Evolutionary conservation across 2,329 filamentous ascomycete species (phyloP).

Genomic region (Zymoseptoria tritici): DNA sequence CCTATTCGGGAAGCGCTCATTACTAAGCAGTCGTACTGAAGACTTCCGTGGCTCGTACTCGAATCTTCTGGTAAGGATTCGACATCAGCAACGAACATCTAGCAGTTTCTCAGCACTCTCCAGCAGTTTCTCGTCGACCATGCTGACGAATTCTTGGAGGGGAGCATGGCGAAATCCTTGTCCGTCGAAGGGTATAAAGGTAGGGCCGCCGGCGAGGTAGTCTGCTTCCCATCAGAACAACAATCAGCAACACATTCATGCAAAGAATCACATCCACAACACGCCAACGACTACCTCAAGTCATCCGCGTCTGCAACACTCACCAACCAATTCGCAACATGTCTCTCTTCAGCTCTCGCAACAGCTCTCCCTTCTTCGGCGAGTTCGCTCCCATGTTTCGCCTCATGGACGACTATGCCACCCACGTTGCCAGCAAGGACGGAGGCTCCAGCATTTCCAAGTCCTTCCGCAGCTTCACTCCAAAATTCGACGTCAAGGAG

Average conservation of each 20-base stretch:
- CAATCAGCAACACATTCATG: constrained; percentile 19
- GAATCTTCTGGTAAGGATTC: constrained; percentile 7
- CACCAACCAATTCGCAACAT: constrained; percentile 27
- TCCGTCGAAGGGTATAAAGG: constrained; percentile 13
- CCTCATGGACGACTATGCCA: constrained; percentile 41
- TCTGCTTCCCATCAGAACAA: constrained; percentile 18
- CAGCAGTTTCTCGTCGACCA: not conserved
- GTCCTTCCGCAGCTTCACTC: constrained; percentile 54
- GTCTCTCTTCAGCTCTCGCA: constrained; percentile 24
- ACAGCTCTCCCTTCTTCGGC: constrained; percentile 27
- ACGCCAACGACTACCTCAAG: constrained; percentile 22
- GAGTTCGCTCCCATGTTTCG: constrained; percentile 39
- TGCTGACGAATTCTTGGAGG: not conserved
- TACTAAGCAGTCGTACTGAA: constrained; percentile 1
- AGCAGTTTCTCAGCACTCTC: not conserved
- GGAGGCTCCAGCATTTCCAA: constrained; percentile 10
- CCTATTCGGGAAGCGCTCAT: not conserved
- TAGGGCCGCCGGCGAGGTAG: not conserved
- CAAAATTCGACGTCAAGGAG: constrained; percentile 73
- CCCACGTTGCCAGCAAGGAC: constrained; percentile 25
- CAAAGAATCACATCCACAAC: constrained; percentile 19
- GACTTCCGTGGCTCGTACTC: not conserved
- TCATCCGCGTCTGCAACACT: constrained; percentile 23
- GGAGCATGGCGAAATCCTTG: not conserved
- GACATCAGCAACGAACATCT: constrained; percentile 1